These are phyloP conservation scores for Cercospora brassicicola DNA, from an alignment of 2,329 filamentous ascomycete genomes.

Conservation along the genomic window DNA sequence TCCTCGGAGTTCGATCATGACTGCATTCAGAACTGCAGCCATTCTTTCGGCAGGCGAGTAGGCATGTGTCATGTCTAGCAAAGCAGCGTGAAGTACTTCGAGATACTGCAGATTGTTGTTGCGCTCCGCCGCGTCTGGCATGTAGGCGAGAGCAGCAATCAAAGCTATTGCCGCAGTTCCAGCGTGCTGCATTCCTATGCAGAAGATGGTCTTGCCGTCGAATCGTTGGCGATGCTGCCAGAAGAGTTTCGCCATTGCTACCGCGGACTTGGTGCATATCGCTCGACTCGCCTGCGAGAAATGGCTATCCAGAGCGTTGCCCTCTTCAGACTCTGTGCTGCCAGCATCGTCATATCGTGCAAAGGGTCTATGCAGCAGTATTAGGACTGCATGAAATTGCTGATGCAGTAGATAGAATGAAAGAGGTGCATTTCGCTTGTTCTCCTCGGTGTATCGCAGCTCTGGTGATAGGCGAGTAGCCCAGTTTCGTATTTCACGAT, in stretches of 20 bases:
- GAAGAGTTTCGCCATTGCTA: conserved; percentile 30
- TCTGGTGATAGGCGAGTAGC: conserved; percentile 25
- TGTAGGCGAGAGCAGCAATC: conserved; percentile 32
- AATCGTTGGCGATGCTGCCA: conserved; percentile 33
- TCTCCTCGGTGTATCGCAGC: conserved; percentile 32
- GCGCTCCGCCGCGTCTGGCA: conserved; percentile 27
- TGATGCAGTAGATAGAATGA: conserved; percentile 33
- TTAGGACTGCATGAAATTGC: conserved; percentile 31
- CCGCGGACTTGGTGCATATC: conserved; percentile 32
- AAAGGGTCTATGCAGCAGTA: conserved; percentile 32
- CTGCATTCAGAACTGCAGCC: conserved; percentile 29
- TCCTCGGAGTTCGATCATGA: conserved; percentile 29
- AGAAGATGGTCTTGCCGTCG: conserved; percentile 31
- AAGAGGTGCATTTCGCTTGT: conserved; percentile 25
- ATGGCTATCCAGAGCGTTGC: conserved; percentile 30
- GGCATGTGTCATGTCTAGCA: conserved; percentile 30
- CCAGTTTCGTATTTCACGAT: conserved; percentile 32
- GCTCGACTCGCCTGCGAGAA: conserved; percentile 30
- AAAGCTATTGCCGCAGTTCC: conserved; percentile 31
- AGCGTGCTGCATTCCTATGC: conserved; percentile 32
- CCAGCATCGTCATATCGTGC: conserved; percentile 29
- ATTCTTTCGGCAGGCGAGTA: conserved; percentile 31
- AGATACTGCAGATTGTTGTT: conserved; percentile 33
- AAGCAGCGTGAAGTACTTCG: conserved; percentile 29
- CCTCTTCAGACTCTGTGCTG: conserved; percentile 21